These are phyloP conservation scores for Ulota crispa DNA, from an alignment of 225 moss, liverwort and hornwort genomes.

Conservation along the genomic window DNA sequence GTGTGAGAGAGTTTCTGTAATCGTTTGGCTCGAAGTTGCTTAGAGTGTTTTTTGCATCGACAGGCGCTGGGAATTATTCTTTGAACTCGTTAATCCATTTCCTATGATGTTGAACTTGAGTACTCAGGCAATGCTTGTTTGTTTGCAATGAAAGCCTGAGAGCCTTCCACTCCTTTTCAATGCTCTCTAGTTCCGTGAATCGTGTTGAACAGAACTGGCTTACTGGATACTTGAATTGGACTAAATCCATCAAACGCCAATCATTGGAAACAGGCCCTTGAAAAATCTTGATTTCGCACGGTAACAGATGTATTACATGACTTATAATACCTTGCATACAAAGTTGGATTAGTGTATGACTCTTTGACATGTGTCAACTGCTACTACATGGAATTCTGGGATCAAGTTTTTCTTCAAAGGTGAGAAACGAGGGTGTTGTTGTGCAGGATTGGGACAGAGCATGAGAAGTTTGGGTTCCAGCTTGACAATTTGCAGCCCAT, in stretches of 20 bases:
- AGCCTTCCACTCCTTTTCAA: not conserved
- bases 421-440: not conserved
- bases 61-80: not conserved
- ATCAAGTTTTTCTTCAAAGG: not conserved
- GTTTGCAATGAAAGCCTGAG: not conserved
- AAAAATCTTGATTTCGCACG: not conserved
- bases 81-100: not conserved
- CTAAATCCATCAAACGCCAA: not conserved
- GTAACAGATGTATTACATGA: not conserved
- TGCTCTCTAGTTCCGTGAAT: not conserved
- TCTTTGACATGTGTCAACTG: not conserved
- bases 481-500: constrained; percentile 59
- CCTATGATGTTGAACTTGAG: not conserved
- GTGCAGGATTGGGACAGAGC: constrained; percentile 86
- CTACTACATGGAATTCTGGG: not conserved
- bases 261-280: not conserved
- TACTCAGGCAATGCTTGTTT: not conserved
- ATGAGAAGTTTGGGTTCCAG: constrained; percentile 86
- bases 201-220: not conserved
- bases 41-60: not conserved
- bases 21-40: not conserved
- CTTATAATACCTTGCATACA: not conserved
- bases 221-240: not conserved
- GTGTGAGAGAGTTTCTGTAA: not conserved
- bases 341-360: not conserved